Conservation (phyloP, 441 rosid genomes). For the Biscutella laevigata region DNA sequence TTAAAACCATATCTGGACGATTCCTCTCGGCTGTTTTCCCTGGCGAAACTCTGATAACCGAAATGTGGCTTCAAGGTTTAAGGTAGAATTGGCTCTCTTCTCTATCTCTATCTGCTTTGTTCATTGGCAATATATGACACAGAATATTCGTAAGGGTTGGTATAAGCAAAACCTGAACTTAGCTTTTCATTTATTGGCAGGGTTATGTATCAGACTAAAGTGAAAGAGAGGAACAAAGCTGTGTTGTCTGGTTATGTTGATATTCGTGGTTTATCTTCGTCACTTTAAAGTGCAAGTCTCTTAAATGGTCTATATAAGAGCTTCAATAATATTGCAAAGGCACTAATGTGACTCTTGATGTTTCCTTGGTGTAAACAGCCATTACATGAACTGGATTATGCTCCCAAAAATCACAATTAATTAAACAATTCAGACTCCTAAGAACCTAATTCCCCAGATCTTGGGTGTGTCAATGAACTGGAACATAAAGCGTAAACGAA, state of each 20-base stretch:
- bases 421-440: too few relatives aligned
- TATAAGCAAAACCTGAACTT: not conserved
- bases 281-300: conserved; percentile 29
- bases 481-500: not conserved
- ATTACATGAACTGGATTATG: not conserved
- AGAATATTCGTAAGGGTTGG: not conserved
- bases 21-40: conserved; percentile 80
- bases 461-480: not conserved
- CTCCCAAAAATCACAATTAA: too few relatives aligned
- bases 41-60: conserved; percentile 67
- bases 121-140: not conserved
- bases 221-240: conserved; percentile 56
- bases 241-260: conserved; percentile 75
- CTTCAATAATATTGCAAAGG: not conserved
- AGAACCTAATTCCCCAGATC: not conserved
- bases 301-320: not conserved
- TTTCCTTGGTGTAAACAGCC: not conserved
- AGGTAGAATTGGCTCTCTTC: conserved; percentile 34
- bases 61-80: conserved; percentile 76
- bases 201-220: conserved; percentile 60
- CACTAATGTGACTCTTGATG: not conserved
- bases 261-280: conserved; percentile 41
- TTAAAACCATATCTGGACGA: conserved; percentile 59
- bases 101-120: not conserved
- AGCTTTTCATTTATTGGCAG: conserved; percentile 31